A percentile compares a stretch with the other conserved stretches of the same genome.
These are phyloP conservation scores for Lablab purpureus DNA, from an alignment of 306 rosid genomes.

Conservation along the genomic window DNA sequence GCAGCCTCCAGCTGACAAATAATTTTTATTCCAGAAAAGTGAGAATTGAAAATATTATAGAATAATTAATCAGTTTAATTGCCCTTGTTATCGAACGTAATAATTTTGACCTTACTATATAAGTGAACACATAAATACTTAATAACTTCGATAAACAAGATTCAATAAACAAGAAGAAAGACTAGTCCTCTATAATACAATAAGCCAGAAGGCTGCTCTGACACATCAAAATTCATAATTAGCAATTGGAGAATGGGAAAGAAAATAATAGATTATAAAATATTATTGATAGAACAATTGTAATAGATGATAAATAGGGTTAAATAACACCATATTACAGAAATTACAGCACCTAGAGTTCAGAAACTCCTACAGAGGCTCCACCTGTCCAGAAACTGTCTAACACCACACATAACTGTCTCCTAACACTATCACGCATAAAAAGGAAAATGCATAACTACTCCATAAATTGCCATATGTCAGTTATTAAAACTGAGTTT, in stretches of 20 bases:
- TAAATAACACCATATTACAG: neutral
- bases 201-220: neutral
- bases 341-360: neutral
- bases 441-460: neutral
- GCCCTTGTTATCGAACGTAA: constrained; percentile 29
- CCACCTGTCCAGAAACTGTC: neutral
- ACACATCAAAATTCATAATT: neutral
- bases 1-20: constrained; percentile 82
- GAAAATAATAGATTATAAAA: neutral
- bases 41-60: constrained; percentile 37
- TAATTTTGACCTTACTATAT: neutral
- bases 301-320: neutral
- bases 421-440: neutral
- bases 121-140: neutral
- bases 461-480: neutral
- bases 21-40: constrained; percentile 40
- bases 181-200: neutral
- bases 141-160: neutral
- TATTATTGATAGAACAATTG: neutral
- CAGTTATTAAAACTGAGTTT: neutral
- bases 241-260: neutral
- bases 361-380: neutral
- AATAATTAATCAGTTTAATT: neutral
- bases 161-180: neutral
- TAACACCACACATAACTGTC: neutral